These are phyloP conservation scores for Podaxis mareebaensis DNA, from an alignment of 768 basidiomycete species.

Conservation along the genomic window DNA sequence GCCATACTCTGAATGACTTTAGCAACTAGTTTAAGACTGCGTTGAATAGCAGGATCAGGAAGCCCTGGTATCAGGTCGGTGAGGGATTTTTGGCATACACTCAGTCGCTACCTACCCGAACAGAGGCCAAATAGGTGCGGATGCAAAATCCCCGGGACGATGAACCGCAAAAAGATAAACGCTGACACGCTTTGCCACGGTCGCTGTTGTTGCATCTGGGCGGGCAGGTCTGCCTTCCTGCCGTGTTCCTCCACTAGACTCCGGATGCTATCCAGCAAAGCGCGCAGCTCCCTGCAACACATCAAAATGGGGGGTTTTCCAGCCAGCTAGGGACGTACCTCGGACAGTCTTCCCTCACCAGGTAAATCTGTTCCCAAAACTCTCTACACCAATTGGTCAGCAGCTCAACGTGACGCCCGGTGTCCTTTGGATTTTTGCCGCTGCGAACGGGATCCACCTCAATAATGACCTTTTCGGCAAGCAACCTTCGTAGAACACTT, in stretches of 20 bases:
- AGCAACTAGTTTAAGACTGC: slow-evolving; percentile 82
- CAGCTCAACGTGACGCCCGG: slow-evolving; percentile 66
- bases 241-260: slow-evolving; percentile 71
- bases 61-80: slow-evolving; percentile 47
- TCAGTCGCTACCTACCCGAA: slow-evolving; percentile 50
- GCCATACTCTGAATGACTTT: slow-evolving; percentile 90
- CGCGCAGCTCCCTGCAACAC: slow-evolving; percentile 66
- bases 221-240: slow-evolving; percentile 37
- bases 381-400: slow-evolving; percentile 78
- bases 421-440: slow-evolving; percentile 58
- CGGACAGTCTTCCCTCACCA: slow-evolving; percentile 71
- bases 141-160: slow-evolving; percentile 87
- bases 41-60: slow-evolving; percentile 64
- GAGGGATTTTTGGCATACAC: not conserved
- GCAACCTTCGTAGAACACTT: slow-evolving; percentile 64
- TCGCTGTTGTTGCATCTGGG: slow-evolving; percentile 52
- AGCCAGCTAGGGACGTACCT: slow-evolving; percentile 46
- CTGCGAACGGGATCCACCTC: slow-evolving; percentile 81
- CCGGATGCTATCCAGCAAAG: slow-evolving; percentile 68
- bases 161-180: slow-evolving; percentile 87
- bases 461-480: slow-evolving; percentile 71
- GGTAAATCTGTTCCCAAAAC: slow-evolving; percentile 82
- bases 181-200: slow-evolving; percentile 86
- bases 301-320: slow-evolving; percentile 13
- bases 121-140: slow-evolving; percentile 82